Base-by-base conservation (phyloP, 441 rosid genomes). In the Dalechampia spathulata region DNA sequence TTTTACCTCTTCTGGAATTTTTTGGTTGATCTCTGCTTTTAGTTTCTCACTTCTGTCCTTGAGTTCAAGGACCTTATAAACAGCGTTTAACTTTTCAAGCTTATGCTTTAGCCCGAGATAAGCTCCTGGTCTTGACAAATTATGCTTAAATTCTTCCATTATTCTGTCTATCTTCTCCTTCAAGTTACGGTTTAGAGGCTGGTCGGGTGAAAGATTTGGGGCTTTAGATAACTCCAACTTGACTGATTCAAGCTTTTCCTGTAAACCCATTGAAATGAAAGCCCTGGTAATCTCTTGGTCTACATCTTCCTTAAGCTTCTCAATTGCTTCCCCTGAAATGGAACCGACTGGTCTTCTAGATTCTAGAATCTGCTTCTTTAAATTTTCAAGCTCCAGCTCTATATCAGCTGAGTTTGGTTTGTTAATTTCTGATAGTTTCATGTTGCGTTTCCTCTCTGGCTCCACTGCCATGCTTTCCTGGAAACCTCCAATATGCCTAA, bases 261-360 rank as follows among this genome's bases (percentile, higher is more conserved):
- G 60, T 60, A 82, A 66, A 52, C 87, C 95, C 65, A 76, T 2
- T 23, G 81, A 78, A 56, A 67, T 75, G 43, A 73, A 72, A 58
- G 98, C 96, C 68, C 78, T 78, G 32, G 78, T 57, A 58, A 67
- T 79, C 73, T 88, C 98, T 14, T 74, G 77, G 57, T 86, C 83
- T 51, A 91, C 70, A 80, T 84, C 95, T 49, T 65, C 72, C 66
- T 74, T 75, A 67, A 88, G 75, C 69, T 78, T 88, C 62, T 60
- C 78, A 41, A 88, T 81, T 89, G 86, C 77, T 64, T 69, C 80
- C 83, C 67, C 77, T 79, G 48, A n/a, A n/a, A n/a, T n/a, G n/a
- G n/a, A n/a, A n/a, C n/a, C n/a, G n/a, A n/a, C n/a, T n/a, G n/a
- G n/a, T n/a, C n/a, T n/a, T n/a, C n/a, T n/a, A n/a, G 86, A 86